Evolutionary conservation across 164 flowering plant species (phyloP), one percentile per base, ranked within the genome.

Genomic region (Annona squamosa): DNA sequence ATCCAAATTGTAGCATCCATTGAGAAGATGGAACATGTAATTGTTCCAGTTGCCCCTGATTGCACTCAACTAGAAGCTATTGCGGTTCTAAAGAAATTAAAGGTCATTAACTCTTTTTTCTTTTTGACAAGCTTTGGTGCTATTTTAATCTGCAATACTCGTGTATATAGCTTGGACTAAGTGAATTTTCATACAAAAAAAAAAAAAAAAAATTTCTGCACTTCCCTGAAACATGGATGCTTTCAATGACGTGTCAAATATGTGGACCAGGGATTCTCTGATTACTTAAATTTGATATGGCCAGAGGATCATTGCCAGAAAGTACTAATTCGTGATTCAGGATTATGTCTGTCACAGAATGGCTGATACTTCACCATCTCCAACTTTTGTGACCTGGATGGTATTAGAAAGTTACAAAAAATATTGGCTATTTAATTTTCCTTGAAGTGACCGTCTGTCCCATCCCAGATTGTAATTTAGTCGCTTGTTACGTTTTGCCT

Each of bases 1-100:
- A 19, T 63, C 18, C 7, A n/a, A 17, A 16, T 17, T 63, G 5
- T 73, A 82, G 83, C 66, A 48, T 66, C 79, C 47, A 64, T 18
- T 3, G 77, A 71, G 47, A 86, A 83, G 83, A 68, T 52, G 73
- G 81, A 83, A 57, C 84, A 83, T 2, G 76, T 90, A 72, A 71
- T 86, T 56, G 75, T 82, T 67, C 83, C 91, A 62, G 81, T 80
- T 73, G 77, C 81, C 46, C 85, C 76, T 72, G 99, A 94, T 88
- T 77, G 91, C 70, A 84, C 88, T 68, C 97, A 94, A 80, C 81
- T 82, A 68, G 97, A 92, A 83, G 95, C 97, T 81, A 26, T 92
- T 7, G 74, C 63, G 9, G 70, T 83, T 67, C 75, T 94, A 74
- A 88, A 87, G 84, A 88, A 86, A 81, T 80, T 94, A 78, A 88